A percentile compares a stretch with the other conserved stretches of the same genome.
These are phyloP conservation scores for Ophiocordyceps sinensis DNA, from an alignment of 2,329 filamentous ascomycete species.

Conservation along the genomic window DNA sequence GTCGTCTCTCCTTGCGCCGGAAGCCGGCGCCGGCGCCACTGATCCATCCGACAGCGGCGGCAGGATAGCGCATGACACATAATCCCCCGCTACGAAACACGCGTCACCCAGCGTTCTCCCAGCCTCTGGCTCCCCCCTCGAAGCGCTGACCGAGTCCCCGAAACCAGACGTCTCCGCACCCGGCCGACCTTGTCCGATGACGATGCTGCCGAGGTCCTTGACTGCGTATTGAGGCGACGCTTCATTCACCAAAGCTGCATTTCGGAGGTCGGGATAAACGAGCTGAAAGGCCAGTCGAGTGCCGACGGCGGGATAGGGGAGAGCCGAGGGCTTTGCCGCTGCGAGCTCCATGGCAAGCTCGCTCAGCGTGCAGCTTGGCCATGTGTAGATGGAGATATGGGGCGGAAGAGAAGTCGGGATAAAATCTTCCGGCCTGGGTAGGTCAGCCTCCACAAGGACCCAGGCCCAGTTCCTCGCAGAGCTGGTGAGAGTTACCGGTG, in stretches of 20 bases:
- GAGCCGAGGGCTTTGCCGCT: slow-evolving; percentile 45
- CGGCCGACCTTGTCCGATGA: slow-evolving; percentile 49
- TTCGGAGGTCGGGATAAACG: slow-evolving; percentile 61
- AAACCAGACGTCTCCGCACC: slow-evolving; percentile 26
- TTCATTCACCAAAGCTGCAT: slow-evolving; percentile 11
- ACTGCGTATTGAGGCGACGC: slow-evolving; percentile 47
- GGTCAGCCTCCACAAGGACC: background rate
- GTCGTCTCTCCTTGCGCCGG: slow-evolving; percentile 17
- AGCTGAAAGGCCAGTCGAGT: slow-evolving; percentile 80
- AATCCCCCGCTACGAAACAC: slow-evolving; percentile 80
- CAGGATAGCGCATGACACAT: slow-evolving; percentile 68
- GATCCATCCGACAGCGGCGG: slow-evolving; percentile 61
- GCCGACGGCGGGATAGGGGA: slow-evolving; percentile 63
- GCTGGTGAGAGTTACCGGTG: slow-evolving; percentile 38
- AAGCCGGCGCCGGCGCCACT: slow-evolving; percentile 52
- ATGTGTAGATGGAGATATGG: slow-evolving; percentile 72
- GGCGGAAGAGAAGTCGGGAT: slow-evolving; percentile 42
- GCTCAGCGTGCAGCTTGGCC: slow-evolving; percentile 63
- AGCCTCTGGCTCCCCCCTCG: slow-evolving; percentile 37
- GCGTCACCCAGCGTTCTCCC: slow-evolving; percentile 63
- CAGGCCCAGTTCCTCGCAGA: no score
- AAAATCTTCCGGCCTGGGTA: slow-evolving; percentile 56
- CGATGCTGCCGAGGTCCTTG: slow-evolving; percentile 71
- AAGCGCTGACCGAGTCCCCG: slow-evolving; percentile 17
- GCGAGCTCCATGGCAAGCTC: slow-evolving; percentile 70